Percentiles rank a stretch among this genome's conserved stretches.
phyloP scores from a whole-genome alignment of 495 filamentous ascomycete genomes.

The Filosporella fistucella region DNA sequence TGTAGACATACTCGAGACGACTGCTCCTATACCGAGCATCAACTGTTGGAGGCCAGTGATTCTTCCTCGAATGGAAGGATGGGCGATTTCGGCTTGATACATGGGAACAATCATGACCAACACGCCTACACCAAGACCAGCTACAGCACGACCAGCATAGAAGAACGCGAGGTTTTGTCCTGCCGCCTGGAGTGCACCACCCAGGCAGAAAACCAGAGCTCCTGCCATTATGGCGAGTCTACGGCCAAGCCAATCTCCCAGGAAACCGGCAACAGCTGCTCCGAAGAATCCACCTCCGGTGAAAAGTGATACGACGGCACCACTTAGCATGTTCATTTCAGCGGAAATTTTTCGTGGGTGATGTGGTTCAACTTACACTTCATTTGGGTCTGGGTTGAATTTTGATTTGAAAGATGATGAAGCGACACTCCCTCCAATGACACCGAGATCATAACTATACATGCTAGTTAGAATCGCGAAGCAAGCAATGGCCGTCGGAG shows the following conservation, averaged over 20 bases:
- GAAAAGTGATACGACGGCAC: slow-evolving; percentile 11
- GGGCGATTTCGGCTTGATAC: slow-evolving; percentile 42
- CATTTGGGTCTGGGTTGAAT: slow-evolving; percentile 35
- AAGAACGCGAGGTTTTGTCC: slow-evolving; percentile 29
- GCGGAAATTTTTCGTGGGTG: slow-evolving; percentile 13
- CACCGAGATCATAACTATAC: slow-evolving; percentile 34
- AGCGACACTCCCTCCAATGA: slow-evolving; percentile 48
- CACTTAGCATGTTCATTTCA: not conserved
- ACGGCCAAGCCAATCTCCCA: slow-evolving; percentile 31
- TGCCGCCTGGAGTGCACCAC: slow-evolving; percentile 32
- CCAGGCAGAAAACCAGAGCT: slow-evolving; percentile 31
- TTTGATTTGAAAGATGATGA: not conserved
- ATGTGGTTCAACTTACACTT: slow-evolving; percentile 23
- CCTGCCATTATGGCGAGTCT: slow-evolving; percentile 30
- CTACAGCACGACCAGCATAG: slow-evolving; percentile 39
- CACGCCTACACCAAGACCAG: slow-evolving; percentile 48
- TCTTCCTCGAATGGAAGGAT: slow-evolving; percentile 48
- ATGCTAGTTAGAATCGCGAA: not conserved
- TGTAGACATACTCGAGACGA: slow-evolving; percentile 23
- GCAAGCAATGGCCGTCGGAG: not conserved
- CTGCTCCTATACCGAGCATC: slow-evolving; percentile 29
- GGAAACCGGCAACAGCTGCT: slow-evolving; percentile 32
- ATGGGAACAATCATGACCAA: slow-evolving; percentile 46
- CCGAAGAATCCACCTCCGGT: slow-evolving; percentile 29
- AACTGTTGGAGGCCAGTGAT: slow-evolving; percentile 28